Evolutionary conservation across 805 yeast genomes (phyloP).

Genomic region (Osmozyma mogii): DNA sequence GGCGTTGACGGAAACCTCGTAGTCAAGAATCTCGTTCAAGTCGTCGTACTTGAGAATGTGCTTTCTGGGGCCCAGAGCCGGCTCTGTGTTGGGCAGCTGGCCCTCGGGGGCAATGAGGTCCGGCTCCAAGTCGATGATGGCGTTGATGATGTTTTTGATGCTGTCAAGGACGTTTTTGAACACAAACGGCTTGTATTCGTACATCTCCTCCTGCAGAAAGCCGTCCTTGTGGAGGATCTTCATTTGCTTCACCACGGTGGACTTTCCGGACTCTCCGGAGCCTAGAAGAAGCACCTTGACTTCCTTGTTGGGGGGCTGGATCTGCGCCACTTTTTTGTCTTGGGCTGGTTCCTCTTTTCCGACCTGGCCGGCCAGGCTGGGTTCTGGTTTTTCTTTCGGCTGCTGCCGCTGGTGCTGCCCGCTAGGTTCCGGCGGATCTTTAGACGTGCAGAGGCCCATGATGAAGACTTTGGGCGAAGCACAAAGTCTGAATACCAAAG

Average conservation of each 20-base stretch:
- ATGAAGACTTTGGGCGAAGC: too few species aligned
- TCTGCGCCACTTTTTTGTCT: too few species aligned
- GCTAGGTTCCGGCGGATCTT: too few species aligned
- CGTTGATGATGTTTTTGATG: slow-evolving; percentile 61
- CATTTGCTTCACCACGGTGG: slow-evolving; percentile 77
- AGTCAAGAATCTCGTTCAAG: slow-evolving; percentile 36
- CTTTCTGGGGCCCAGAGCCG: slow-evolving; percentile 5
- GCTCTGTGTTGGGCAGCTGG: slow-evolving; percentile 1
- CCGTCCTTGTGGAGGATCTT: slow-evolving; percentile 70
- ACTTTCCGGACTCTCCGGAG: slow-evolving; percentile 82
- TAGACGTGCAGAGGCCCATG: too few species aligned
- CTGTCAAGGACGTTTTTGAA: slow-evolving; percentile 73
- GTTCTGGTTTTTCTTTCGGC: too few species aligned
- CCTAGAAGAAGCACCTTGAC: slow-evolving; percentile 74
- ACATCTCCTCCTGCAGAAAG: slow-evolving; percentile 59
- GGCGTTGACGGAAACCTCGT: slow-evolving; percentile 47
- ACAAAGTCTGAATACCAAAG: too few species aligned
- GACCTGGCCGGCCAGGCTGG: too few species aligned
- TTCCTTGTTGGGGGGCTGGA: slow-evolving; percentile 27
- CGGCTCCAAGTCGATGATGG: slow-evolving; percentile 48
- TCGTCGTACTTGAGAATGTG: slow-evolving; percentile 26
- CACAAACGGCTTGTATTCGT: slow-evolving; percentile 71
- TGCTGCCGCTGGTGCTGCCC: too few species aligned
- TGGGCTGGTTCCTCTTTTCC: too few species aligned
- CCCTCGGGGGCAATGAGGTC: slow-evolving; percentile 21